Percentiles rank a stretch among this genome's conserved stretches.
Evolutionary conservation across 768 basidiomycete genomes (phyloP).

Genomic region (Mrakia hoshinonis): DNA sequence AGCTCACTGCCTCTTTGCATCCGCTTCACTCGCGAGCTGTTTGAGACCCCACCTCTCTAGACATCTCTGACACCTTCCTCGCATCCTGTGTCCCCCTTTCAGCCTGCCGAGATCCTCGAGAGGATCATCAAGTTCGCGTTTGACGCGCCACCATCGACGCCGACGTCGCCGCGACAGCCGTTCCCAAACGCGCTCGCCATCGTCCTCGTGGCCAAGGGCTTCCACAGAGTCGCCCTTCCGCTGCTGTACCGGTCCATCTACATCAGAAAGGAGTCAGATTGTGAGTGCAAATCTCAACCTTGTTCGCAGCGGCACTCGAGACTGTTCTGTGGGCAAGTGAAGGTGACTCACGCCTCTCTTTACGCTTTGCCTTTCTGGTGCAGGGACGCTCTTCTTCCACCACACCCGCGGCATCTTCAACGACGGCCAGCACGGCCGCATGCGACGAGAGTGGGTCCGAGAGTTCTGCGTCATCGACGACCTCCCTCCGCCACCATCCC

Average conservation of each 20-base stretch:
- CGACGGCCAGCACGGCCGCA: not conserved
- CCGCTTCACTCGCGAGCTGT: too few species aligned
- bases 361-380: not conserved
- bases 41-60: not conserved
- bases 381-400: conserved; percentile 2
- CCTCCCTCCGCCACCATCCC: not conserved
- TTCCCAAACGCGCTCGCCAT: not conserved
- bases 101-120: not conserved
- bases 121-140: not conserved
- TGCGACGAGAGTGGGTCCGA: not conserved
- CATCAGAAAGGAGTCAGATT: not conserved
- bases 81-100: not conserved
- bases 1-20: too few species aligned
- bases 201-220: not conserved
- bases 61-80: not conserved
- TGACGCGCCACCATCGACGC: not conserved
- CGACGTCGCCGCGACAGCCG: not conserved
- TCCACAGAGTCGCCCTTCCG: not conserved
- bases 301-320: not conserved
- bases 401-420: not conserved
- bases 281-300: not conserved
- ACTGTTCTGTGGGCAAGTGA: too few species aligned
- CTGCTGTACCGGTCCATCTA: not conserved
- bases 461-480: not conserved
- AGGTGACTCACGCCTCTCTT: not conserved